A percentile compares a stretch with the other conserved stretches of the same genome.
Conservation (phyloP, 805 yeast species). For the Scheffersomyces amazonensis region DNA sequence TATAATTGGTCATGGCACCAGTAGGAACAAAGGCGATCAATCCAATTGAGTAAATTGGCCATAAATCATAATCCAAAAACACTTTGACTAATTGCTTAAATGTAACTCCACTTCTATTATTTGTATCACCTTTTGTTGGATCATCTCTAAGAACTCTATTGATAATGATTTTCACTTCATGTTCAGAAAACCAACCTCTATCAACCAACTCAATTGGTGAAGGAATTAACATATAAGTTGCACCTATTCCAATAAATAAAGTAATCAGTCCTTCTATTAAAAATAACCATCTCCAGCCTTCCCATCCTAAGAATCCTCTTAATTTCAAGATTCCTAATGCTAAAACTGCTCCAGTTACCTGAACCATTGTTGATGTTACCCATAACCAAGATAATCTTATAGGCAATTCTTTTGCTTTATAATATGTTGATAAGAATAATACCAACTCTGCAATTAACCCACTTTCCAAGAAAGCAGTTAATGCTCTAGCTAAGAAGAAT, state of each 20-base stretch:
- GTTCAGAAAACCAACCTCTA: slow-evolving; percentile 18
- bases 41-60: slow-evolving; percentile 34
- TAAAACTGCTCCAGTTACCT: slow-evolving; percentile 14
- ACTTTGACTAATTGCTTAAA: slow-evolving; percentile 14
- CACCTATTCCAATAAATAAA: slow-evolving; percentile 46
- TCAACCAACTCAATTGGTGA: slow-evolving; percentile 51
- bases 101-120: slow-evolving; percentile 22
- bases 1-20: slow-evolving; percentile 25
- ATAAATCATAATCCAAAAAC: slow-evolving; percentile 19
- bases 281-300: slow-evolving; percentile 63
- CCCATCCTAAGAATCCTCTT: slow-evolving; percentile 15
- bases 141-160: slow-evolving; percentile 25
- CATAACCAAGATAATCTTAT: slow-evolving; percentile 47
- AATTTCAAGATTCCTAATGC: slow-evolving; percentile 19
- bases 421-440: slow-evolving; percentile 64
- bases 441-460: slow-evolving; percentile 50
- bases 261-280: slow-evolving; percentile 63
- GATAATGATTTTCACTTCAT: slow-evolving; percentile 25
- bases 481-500: slow-evolving; percentile 22
- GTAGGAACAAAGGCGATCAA: slow-evolving; percentile 21
- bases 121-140: slow-evolving; percentile 28
- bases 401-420: slow-evolving; percentile 55
- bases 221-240: slow-evolving; percentile 52
- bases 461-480: slow-evolving; percentile 28
- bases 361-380: slow-evolving; percentile 20